Base-by-base conservation (phyloP, 306 rosid genomes). In the Cucumis melo region DNA sequence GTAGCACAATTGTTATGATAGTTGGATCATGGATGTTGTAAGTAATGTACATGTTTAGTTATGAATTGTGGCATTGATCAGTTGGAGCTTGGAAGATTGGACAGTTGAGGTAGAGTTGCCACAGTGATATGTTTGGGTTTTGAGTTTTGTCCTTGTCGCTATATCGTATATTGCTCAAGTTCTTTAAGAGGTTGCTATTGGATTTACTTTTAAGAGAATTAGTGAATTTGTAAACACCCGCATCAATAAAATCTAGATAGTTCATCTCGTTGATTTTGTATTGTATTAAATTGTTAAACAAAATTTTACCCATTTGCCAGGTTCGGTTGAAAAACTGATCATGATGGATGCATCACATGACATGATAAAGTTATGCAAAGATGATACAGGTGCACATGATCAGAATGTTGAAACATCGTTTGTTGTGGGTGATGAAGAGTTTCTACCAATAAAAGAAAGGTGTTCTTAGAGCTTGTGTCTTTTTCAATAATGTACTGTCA, bases 371-470 rank as follows among this genome's bases (percentile, higher is more conserved):
- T 41, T 72, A 36, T 93, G 98, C 85, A 81, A 83, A 86, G 86
- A 83, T 62, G 83, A 87, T 74, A 76, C 75, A 74, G 82, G 67
- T 1, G 74, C 84, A 12, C 76, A 36, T 23, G 71, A 59, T 78
- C 74, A 85, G 79, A 70, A 68, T 50, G 76, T 86, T 41, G 89
- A 93, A 80, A 85, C 94, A 4, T 75, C 90, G 20, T 93, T 80
- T 80, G 27, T 91, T 71, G 94, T 90, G 75, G 98, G 86, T 1
- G 98, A 93, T 3, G 98, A 93, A 84, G 98, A 93, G 76, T 93
- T 88, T 83, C 84, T 90, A 74, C 97, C 98, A 15, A 71, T 93
- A 56, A 86, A 87, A 87, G 93, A 93, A 83, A 90, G 92, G 98
- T 91, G 78, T 63, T 74, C 78, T 15, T 58, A 15, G 34, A 44